Conservation (phyloP, 148 eudicot genomes). For the Dianthus caryophyllus region DNA sequence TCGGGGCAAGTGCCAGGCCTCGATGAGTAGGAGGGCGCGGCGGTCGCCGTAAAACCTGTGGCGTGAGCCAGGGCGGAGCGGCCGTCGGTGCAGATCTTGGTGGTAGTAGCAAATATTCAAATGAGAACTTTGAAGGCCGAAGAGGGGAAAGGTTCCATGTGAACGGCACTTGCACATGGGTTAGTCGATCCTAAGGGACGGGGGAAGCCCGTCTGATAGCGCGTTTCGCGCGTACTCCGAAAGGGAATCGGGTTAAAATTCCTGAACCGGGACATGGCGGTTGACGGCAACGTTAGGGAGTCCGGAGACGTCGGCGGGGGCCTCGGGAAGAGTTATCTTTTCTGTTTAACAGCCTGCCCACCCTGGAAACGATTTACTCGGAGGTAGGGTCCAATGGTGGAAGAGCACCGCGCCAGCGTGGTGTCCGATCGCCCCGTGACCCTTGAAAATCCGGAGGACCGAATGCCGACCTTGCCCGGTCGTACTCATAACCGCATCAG, state of each 20-base stretch:
- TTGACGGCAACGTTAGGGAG: constrained; percentile 29
- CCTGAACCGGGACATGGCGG: constrained; percentile 18
- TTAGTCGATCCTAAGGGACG: constrained; percentile 1
- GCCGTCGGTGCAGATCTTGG: constrained; percentile 29
- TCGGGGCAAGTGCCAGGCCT: constrained; percentile 13
- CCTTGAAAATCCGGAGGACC: too few relatives aligned
- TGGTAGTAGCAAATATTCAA: constrained; percentile 39
- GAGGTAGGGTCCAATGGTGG: too few relatives aligned
- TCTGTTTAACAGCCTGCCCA: too few relatives aligned
- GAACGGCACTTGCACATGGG: constrained; percentile 8
- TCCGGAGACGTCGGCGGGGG: constrained; percentile 28
- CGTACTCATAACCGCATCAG: too few relatives aligned
- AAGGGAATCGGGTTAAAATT: constrained; percentile 9
- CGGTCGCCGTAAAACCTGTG: constrained; percentile 11
- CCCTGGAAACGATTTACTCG: too few relatives aligned
- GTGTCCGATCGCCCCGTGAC: too few relatives aligned
- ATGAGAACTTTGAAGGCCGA: constrained; percentile 44
- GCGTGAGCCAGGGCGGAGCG: constrained; percentile 21
- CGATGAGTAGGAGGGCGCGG: constrained; percentile 20
- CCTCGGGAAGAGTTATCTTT: constrained; percentile 25
- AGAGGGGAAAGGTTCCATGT: constrained; percentile 25
- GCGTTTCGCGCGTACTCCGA: constrained; percentile 7
- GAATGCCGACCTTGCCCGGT: too few relatives aligned
- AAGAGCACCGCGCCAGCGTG: too few relatives aligned
- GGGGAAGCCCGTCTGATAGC: too few relatives aligned